Evolutionary conservation across 1,284 basidiomycete genomes (phyloP), one percentile per base, ranked within the genome.

Genomic region (Sporisorium exsertum): DNA sequence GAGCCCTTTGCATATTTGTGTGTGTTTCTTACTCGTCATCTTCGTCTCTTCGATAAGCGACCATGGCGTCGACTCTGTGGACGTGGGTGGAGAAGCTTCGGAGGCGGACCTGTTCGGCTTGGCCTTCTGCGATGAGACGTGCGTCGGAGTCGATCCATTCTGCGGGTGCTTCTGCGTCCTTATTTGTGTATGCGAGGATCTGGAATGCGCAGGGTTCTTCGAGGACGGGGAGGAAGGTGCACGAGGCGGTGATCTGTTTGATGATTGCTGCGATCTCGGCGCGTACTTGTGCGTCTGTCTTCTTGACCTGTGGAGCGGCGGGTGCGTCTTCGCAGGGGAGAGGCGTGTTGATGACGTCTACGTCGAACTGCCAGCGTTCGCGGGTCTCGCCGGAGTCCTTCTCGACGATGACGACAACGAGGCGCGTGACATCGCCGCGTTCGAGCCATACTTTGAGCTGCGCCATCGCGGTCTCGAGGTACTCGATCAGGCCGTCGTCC

Each of bases 291-390:
- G 94, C 90, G 82, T 98, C 95, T 24, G 89, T 89, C 85, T 89
- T 85, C 87, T 79, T 87, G 78, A 58, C 33, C 32, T 55, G 62
- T 37, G 72, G 43, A 22, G 20, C 47, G n/a, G 43, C 46, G 2
- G 46, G 0, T 20, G 50, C 15, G n/a, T 37, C n/a, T 52, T 42
- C 35, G 20, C 26, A n/a, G 10, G 62, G 16, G 9, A 67, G 63
- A 5, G 54, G 50, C 10, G 61, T 22, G 46, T 87, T 87, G 72
- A 89, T 87, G 49, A 95, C 89, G 81, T 95, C 92, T 81, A 99
- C 90, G 87, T 98, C 95, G 86, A 99, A 99, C 61, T 97, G 95
- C 97, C 97, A 99, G 73, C 97, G 89, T 86, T 99, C 97, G 55
- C 97, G 89, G 1, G 95, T 93, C 68, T 92, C 91, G 51, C 93